phyloP scores from a whole-genome alignment of 2,329 filamentous ascomycete genomes.

The Cladosporium sp. region DNA sequence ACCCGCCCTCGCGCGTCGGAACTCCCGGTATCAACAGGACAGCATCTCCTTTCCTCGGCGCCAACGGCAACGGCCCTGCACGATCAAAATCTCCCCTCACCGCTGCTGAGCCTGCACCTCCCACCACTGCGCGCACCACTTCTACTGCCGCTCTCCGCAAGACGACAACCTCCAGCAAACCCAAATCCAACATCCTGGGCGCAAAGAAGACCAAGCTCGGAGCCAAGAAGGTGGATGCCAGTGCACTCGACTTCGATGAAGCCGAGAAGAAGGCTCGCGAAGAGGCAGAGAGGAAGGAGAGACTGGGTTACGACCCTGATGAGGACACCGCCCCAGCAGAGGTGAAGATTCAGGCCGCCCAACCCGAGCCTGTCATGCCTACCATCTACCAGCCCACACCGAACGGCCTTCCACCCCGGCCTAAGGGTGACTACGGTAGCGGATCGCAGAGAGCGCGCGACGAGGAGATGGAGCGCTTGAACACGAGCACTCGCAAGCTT shows the following conservation, averaged over 20 bases:
- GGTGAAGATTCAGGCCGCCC: conserved; percentile 42
- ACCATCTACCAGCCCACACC: conserved; percentile 73
- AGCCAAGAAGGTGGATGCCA: conserved; percentile 70
- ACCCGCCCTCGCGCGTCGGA: conserved; percentile 81
- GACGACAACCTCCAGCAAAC: conserved; percentile 58
- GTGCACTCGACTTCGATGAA: conserved; percentile 87
- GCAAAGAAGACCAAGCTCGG: conserved; percentile 59
- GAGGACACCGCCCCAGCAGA: conserved; percentile 61
- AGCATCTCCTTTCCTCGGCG: conserved; percentile 77
- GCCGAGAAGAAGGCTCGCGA: conserved; percentile 96
- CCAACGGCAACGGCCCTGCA: conserved; percentile 60
- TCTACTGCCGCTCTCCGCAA: conserved; percentile 82
- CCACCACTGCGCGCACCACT: conserved; percentile 66
- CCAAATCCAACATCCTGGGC: conserved; percentile 64
- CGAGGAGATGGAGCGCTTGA: conserved; percentile 80
- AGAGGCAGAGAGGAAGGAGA: conserved; percentile 92
- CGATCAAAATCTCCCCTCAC: conserved; percentile 79
- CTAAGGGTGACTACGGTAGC: conserved; percentile 56
- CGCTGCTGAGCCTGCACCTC: conserved; percentile 53
- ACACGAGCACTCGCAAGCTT: conserved; percentile 80
- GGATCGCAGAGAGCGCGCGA: conserved; percentile 53
- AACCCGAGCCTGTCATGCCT: conserved; percentile 43
- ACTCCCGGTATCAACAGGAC: conserved; percentile 82
- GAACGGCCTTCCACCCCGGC: conserved; percentile 57
- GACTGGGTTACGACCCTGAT: conserved; percentile 91